A percentile compares a stretch with the other conserved stretches of the same genome.
Conservation (phyloP, 192 early-diverging fungal genomes). For the Martensiomyces pterosporus region DNA sequence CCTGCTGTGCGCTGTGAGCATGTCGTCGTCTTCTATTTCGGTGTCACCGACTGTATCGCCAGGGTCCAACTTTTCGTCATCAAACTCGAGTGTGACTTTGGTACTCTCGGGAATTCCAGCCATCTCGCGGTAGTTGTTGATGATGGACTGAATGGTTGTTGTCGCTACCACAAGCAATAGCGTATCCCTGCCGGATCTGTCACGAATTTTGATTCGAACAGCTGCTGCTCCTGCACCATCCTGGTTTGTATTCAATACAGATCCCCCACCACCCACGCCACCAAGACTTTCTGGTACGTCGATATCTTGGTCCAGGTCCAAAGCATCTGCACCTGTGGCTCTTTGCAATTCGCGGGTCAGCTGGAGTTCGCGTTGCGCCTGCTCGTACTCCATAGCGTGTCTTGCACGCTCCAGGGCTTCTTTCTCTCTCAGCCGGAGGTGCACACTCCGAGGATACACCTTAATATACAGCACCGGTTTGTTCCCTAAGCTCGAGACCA, state of each 20-base stretch:
- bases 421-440: slow-evolving; percentile 21
- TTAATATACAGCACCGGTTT: slow-evolving; percentile 24
- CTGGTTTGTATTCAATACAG: too few species aligned
- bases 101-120: slow-evolving; percentile 17
- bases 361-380: slow-evolving; percentile 17
- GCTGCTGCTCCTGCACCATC: slow-evolving; percentile 12
- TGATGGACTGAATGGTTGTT: slow-evolving; percentile 42
- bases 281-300: too few species aligned
- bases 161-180: slow-evolving; percentile 33
- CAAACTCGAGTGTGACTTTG: slow-evolving; percentile 49
- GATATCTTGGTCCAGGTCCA: too few species aligned
- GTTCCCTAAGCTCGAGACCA: slow-evolving; percentile 23
- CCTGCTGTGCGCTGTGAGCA: slow-evolving; percentile 54
- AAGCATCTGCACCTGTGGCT: too few species aligned
- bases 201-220: slow-evolving; percentile 38
- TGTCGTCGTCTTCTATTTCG: slow-evolving; percentile 59
- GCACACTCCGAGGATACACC: slow-evolving; percentile 33
- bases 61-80: slow-evolving; percentile 53
- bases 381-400: slow-evolving; percentile 24
- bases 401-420: slow-evolving; percentile 19
- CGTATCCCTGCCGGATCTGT: slow-evolving; percentile 23
- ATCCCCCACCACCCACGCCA: too few species aligned
- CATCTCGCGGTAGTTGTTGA: slow-evolving; percentile 46
- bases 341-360: too few species aligned
- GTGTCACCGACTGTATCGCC: slow-evolving; percentile 43